A percentile compares a stretch with the other conserved stretches of the same genome.
Evolutionary conservation across 352 stramenopile species (phyloP).

Genomic region (Paralagenidium karlingii): DNA sequence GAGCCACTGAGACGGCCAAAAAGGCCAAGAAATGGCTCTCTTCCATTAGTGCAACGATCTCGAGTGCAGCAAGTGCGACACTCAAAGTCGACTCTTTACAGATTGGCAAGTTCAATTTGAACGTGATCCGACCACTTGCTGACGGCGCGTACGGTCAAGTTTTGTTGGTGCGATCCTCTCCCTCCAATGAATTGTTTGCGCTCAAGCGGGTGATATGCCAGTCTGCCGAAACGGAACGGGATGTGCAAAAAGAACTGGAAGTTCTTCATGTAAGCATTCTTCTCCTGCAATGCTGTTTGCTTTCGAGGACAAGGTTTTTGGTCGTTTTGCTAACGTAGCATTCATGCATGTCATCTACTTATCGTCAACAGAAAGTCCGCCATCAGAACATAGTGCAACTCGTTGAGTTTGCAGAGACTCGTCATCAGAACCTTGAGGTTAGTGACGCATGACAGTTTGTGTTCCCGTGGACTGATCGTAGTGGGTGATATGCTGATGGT

Average conservation of each 20-base stretch:
- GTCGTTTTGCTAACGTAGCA: neutral
- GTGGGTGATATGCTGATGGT: neutral
- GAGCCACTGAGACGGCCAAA: constrained; percentile 68
- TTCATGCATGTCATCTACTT: neutral
- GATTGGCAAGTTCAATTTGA: constrained; percentile 54
- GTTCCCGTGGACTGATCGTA: neutral
- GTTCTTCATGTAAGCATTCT: constrained; percentile 39
- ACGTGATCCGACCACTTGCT: constrained; percentile 49
- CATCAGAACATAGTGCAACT: constrained; percentile 72
- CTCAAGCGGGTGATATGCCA: constrained; percentile 77
- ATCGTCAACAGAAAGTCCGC: constrained; percentile 64
- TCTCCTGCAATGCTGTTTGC: neutral
- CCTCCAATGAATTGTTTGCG: constrained; percentile 57
- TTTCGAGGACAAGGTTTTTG: neutral
- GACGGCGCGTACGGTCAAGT: constrained; percentile 75
- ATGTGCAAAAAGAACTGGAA: constrained; percentile 66
- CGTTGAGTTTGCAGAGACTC: constrained; percentile 63
- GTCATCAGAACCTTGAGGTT: constrained; percentile 59
- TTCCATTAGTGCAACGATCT: constrained; percentile 64
- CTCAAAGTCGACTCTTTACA: constrained; percentile 69
- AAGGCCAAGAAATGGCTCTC: constrained; percentile 83
- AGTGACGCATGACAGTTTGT: neutral
- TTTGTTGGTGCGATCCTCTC: constrained; percentile 56
- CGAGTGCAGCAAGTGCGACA: constrained; percentile 32
- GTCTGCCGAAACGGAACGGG: constrained; percentile 63